A percentile compares a stretch with the other conserved stretches of the same genome.
These are phyloP conservation scores for Sporobolomyces roseus DNA, from an alignment of 768 basidiomycete species.

Conservation along the genomic window DNA sequence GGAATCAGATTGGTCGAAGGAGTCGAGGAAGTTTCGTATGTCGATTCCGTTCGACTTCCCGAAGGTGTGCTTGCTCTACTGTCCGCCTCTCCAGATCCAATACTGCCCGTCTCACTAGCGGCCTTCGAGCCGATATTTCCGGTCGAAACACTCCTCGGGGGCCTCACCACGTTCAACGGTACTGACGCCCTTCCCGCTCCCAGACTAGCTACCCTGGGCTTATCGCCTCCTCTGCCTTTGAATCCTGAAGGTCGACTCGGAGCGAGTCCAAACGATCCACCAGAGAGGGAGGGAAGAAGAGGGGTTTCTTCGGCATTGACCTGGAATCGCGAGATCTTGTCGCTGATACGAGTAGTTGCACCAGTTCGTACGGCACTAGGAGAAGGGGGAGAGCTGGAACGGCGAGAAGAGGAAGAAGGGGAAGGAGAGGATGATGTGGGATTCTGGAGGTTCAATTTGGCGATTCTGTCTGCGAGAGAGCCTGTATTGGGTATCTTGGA, in stretches of 20 bases:
- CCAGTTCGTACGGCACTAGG: conserved; percentile 8
- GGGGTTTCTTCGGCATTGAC: conserved; percentile 19
- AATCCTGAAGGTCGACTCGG: conserved; percentile 1
- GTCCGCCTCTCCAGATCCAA: background rate
- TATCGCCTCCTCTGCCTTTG: conserved; percentile 4
- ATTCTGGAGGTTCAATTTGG: conserved; percentile 17
- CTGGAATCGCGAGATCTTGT: conserved; percentile 31
- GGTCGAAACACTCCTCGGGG: conserved; percentile 14
- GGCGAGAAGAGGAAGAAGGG: background rate
- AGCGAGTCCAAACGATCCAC: conserved; percentile 19
- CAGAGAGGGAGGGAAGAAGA: conserved; percentile 14
- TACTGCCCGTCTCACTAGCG: conserved; percentile 14
- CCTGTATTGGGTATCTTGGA: background rate
- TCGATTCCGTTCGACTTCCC: background rate
- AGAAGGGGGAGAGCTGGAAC: background rate
- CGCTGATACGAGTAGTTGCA: conserved; percentile 1
- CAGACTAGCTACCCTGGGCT: conserved; percentile 24
- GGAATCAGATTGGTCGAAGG: background rate
- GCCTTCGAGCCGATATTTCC: background rate
- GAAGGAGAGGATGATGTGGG: background rate
- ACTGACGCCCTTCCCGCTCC: conserved; percentile 30
- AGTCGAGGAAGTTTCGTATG: background rate
- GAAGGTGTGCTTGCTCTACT: background rate
- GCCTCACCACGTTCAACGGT: conserved; percentile 28
- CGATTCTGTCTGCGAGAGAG: conserved; percentile 22